A percentile compares a stretch with the other conserved stretches of the same genome.
Evolutionary conservation across 2,329 filamentous ascomycete genomes (phyloP).

Genomic region (Salinomyces thailandicus): DNA sequence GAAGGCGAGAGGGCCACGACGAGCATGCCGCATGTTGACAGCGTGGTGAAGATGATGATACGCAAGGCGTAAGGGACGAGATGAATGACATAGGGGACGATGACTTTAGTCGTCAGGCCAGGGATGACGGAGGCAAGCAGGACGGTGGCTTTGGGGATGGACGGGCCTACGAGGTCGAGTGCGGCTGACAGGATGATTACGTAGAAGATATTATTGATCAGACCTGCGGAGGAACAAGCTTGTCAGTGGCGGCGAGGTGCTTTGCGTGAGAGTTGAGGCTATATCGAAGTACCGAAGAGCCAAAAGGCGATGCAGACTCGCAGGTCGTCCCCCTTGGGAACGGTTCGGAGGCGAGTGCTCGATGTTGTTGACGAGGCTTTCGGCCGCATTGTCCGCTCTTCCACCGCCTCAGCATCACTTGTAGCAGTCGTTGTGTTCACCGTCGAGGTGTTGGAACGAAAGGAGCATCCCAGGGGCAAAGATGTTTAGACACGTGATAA

Average conservation of each 20-base stretch:
- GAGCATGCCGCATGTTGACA: constrained; percentile 81
- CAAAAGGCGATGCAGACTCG: constrained; percentile 75
- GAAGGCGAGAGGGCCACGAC: constrained; percentile 68
- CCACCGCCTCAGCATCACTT: not conserved
- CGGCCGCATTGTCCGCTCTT: not conserved
- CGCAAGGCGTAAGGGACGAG: constrained; percentile 68
- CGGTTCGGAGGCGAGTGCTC: constrained; percentile 45
- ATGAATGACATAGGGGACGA: constrained; percentile 91
- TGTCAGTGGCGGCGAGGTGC: no score
- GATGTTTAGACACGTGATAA: no score
- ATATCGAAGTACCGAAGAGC: constrained; percentile 81
- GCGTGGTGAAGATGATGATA: constrained; percentile 59
- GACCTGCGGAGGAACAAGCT: no score
- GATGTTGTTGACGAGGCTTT: not conserved
- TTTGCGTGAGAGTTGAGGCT: not conserved
- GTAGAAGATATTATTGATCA: constrained; percentile 97
- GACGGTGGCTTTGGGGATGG: constrained; percentile 80
- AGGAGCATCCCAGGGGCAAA: no score
- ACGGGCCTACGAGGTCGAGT: constrained; percentile 82
- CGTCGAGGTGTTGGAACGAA: no score
- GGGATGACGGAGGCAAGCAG: constrained; percentile 88
- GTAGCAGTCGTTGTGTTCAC: no score
- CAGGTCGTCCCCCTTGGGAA: constrained; percentile 58
- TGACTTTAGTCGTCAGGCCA: constrained; percentile 75
- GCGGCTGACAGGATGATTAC: constrained; percentile 93